Percentiles rank a stretch among this genome's conserved stretches.
Evolutionary conservation across 192 early-diverging fungal species (phyloP).

Genomic region (Coemansia nantahalensis): DNA sequence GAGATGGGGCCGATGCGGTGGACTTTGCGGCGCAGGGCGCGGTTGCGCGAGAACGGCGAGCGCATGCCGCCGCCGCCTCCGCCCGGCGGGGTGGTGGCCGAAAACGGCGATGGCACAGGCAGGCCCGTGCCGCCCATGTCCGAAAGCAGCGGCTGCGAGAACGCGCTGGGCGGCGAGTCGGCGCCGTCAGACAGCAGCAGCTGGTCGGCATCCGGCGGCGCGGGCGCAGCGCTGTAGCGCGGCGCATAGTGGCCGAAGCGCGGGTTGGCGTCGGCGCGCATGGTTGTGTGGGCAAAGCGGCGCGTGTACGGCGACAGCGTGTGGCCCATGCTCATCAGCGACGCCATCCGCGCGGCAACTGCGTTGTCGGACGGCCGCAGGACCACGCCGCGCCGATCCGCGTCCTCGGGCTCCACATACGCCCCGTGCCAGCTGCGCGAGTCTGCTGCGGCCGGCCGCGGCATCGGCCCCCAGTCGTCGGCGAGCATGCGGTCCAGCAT

Average conservation of each 20-base stretch:
- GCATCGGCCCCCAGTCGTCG: slow-evolving; percentile 50
- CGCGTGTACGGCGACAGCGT: slow-evolving; percentile 86
- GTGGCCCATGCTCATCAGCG: slow-evolving; percentile 78
- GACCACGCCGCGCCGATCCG: slow-evolving; percentile 42
- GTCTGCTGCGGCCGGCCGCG: slow-evolving; percentile 26
- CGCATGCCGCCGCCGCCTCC: slow-evolving; percentile 28
- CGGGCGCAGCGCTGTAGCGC: too few relatives aligned
- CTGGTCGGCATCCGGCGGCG: too few relatives aligned
- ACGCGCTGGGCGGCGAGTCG: too few relatives aligned
- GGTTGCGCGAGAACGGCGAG: slow-evolving; percentile 49
- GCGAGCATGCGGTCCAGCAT: slow-evolving; percentile 33
- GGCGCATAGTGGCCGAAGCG: slow-evolving; percentile 9
- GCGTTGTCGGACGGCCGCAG: slow-evolving; percentile 74
- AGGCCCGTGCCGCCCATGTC: slow-evolving; percentile 4
- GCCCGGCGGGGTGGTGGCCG: slow-evolving; percentile 29
- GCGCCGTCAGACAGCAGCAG: background rate
- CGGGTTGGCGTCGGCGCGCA: slow-evolving; percentile 57
- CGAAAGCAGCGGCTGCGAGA: slow-evolving; percentile 13
- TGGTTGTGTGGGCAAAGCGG: slow-evolving; percentile 75
- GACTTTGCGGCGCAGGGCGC: slow-evolving; percentile 43
- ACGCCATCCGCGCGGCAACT: slow-evolving; percentile 84
- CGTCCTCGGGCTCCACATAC: slow-evolving; percentile 17
- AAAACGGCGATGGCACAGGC: slow-evolving; percentile 25
- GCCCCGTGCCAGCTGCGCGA: slow-evolving; percentile 10
- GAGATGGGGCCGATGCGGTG: slow-evolving; percentile 29